phyloP scores from a whole-genome alignment of 345 rosid species.

The Linum usitatissimum region DNA sequence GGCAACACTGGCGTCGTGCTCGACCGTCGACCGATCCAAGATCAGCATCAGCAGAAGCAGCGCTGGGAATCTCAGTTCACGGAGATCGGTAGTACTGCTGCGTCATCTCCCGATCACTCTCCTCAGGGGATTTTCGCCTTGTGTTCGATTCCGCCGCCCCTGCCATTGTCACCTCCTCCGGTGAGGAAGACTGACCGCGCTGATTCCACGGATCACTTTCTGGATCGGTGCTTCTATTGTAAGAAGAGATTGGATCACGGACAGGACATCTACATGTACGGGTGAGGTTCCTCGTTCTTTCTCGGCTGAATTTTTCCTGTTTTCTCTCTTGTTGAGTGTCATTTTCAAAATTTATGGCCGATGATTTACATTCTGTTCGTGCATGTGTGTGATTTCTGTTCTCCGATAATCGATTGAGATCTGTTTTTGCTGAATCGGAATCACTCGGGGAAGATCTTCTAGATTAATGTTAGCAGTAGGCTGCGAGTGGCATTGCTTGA shows the following conservation, averaged over 20 bases:
- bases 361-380: background rate
- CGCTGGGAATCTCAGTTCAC: conserved; percentile 2
- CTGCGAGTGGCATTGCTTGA: background rate
- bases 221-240: conserved; percentile 28
- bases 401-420: conserved; percentile 7
- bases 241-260: conserved; percentile 17
- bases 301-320: background rate
- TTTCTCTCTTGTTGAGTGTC: background rate
- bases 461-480: background rate
- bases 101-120: conserved; percentile 1
- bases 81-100: no score
- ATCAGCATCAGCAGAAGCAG: background rate
- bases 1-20: conserved; percentile 3
- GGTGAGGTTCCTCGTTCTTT: conserved; percentile 18
- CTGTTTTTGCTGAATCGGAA: background rate
- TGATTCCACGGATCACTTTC: conserved; percentile 14
- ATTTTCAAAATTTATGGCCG: background rate
- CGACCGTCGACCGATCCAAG: background rate
- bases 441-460: background rate
- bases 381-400: background rate
- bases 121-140: conserved; percentile 15
- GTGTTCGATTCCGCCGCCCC: background rate
- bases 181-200: conserved; percentile 7
- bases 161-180: conserved; percentile 15
- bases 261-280: conserved; percentile 28